A percentile compares a stretch with the other conserved stretches of the same genome.
Conservation (phyloP, 768 basidiomycete genomes). For the Mycena rosella region DNA sequence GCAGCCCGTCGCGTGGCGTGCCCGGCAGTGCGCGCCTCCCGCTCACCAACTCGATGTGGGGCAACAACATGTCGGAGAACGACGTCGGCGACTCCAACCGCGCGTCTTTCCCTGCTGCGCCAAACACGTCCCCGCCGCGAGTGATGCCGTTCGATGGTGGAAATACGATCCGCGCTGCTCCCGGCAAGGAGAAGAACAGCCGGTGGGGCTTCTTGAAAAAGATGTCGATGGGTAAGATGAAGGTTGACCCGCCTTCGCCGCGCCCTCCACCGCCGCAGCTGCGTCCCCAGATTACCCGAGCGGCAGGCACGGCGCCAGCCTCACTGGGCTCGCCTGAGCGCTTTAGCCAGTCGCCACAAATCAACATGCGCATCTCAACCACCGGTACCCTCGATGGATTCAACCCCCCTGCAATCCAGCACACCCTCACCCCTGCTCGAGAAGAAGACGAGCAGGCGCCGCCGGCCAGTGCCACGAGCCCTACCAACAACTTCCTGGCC, state of each 20-base stretch:
- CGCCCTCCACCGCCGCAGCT: conserved; percentile 51
- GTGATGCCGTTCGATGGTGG: conserved; percentile 14
- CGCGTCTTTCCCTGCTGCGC: conserved; percentile 6
- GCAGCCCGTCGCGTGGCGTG: conserved; percentile 53
- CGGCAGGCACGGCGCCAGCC: conserved; percentile 42
- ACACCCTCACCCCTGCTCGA: conserved; percentile 33
- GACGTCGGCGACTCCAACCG: conserved; percentile 13
- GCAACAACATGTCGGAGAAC: conserved; percentile 50
- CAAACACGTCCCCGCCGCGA: conserved; percentile 30
- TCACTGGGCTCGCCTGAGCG: conserved; percentile 48
- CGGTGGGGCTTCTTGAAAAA: conserved; percentile 98
- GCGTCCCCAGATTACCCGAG: conserved; percentile 47
- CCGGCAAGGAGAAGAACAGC: conserved; percentile 70
- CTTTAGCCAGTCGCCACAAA: conserved; percentile 64
- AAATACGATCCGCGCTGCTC: conserved; percentile 34
- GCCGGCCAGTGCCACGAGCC: conserved; percentile 41
- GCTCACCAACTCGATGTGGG: conserved; percentile 65
- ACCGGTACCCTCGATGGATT: conserved; percentile 72
- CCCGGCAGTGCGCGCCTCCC: conserved; percentile 53
- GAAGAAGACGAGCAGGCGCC: conserved; percentile 42
- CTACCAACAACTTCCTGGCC: conserved; percentile 54
- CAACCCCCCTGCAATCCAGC: conserved; percentile 24
- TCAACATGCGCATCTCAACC: conserved; percentile 80
- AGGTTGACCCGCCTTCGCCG: conserved; percentile 68
- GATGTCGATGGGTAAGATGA: conserved; percentile 97